Percentiles rank a stretch among this genome's conserved stretches.
Conservation (phyloP, 345 rosid genomes). For the Citrus reticulata region DNA sequence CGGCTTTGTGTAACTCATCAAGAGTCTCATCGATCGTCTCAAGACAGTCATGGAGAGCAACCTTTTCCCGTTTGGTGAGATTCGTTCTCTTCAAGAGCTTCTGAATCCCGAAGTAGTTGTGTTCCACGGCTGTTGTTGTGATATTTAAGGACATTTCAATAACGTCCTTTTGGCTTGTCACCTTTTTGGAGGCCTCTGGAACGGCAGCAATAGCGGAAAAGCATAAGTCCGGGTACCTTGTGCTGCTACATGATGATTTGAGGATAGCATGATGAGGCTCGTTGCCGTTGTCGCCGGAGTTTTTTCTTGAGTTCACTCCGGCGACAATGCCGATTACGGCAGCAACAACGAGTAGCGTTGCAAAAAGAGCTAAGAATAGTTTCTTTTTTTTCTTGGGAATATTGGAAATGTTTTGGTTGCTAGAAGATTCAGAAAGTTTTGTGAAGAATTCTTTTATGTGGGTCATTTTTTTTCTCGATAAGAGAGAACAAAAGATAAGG, state of each 20-base stretch:
- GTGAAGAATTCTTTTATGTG: constrained; percentile 20
- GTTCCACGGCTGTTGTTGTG: constrained; percentile 20
- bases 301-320: constrained; percentile 28
- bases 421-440: constrained; percentile 18
- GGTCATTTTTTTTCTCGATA: constrained; percentile 9
- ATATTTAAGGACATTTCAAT: constrained; percentile 31
- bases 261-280: constrained; percentile 55
- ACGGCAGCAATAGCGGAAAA: constrained; percentile 49
- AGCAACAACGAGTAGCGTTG: constrained; percentile 35
- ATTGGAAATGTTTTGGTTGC: constrained; percentile 6
- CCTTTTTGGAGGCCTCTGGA: constrained; percentile 24
- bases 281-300: not conserved
- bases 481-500: not conserved
- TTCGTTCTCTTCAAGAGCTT: constrained; percentile 16
- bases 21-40: constrained; percentile 85
- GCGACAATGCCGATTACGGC: constrained; percentile 39
- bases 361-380: constrained; percentile 29
- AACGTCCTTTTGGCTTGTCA: constrained; percentile 32
- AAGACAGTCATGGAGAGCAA: constrained; percentile 82
- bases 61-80: constrained; percentile 53
- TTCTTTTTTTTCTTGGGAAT: constrained; percentile 27
- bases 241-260: constrained; percentile 57
- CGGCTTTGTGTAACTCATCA: constrained; percentile 62
- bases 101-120: constrained; percentile 26
- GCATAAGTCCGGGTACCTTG: constrained; percentile 70